These are phyloP conservation scores for Tritrichomonas foetus DNA, from an alignment of 208 protist species.

Conservation along the genomic window DNA sequence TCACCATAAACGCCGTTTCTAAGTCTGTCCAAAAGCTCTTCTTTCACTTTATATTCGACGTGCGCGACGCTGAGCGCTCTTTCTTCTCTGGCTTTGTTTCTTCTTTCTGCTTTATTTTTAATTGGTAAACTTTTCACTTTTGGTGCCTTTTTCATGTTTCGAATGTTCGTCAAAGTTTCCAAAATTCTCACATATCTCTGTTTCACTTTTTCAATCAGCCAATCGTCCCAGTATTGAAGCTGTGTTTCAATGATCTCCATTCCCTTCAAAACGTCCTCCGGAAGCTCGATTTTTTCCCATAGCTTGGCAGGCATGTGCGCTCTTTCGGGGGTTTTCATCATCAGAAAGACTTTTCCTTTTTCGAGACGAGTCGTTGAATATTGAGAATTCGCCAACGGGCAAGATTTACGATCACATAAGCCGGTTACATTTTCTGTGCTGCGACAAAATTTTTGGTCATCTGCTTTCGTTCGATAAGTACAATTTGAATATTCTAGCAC, in stretches of 20 bases:
- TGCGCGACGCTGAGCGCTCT: slow-evolving; percentile 5
- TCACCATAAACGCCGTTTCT: neutral
- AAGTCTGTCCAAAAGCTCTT: neutral
- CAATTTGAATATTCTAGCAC: neutral
- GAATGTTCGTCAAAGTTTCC: neutral
- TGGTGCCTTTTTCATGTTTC: neutral
- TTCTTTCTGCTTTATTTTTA: neutral
- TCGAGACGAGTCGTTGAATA: neutral
- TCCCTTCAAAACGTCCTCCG: neutral
- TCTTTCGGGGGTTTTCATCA: slow-evolving; percentile 6
- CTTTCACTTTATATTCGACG: slow-evolving; percentile 7
- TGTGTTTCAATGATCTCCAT: neutral
- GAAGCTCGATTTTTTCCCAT: slow-evolving; percentile 31
- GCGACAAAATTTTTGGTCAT: neutral
- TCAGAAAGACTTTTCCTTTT: neutral
- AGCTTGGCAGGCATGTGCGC: neutral
- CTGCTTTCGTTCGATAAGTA: neutral
- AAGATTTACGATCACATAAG: slow-evolving; percentile 37
- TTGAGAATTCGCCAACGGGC: slow-evolving; percentile 7
- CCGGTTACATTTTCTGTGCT: slow-evolving; percentile 5
- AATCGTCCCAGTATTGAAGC: slow-evolving; percentile 16
- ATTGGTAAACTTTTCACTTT: slow-evolving; percentile 10
- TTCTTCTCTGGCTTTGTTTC: neutral
- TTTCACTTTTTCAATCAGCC: slow-evolving; percentile 11
- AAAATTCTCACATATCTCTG: neutral